Base-by-base conservation (phyloP, 2,329 filamentous ascomycete genomes). In the Alternaria panax region DNA sequence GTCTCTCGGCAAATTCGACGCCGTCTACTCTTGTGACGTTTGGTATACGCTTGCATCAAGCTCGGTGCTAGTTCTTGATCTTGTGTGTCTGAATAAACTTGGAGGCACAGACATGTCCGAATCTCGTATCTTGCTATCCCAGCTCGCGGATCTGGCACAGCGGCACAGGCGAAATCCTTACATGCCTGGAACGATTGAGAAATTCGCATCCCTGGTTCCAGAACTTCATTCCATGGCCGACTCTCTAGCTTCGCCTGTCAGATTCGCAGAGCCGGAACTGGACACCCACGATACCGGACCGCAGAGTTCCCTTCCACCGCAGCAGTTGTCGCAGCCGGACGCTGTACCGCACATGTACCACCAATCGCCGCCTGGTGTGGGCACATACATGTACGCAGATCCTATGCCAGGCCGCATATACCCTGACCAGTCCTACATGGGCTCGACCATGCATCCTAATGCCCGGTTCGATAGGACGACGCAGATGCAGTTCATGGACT, bases 1-100 rank as follows among this genome's bases (percentile, higher is more conserved):
- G n/a, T 51, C 70, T 3, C 71, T 77, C 40, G 69, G 70, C 5
- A 76, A 75, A 40, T 79, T 81, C 50, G 77, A 81, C 59, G 66
- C 75, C n/a, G 72, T 78, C 16, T 76, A 75, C 2, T 79, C 77
- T 75, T 79, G 75, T 67, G 80, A 82, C 50, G 66, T 78, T 5
- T 82, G 78, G 72, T 80, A 78, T 41, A 66, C 76, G 3, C 73
- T 80, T 41, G 65, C 77, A 16, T 74, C 78, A 1, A 74, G 73
- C 42, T 75, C 80, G 8, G 67, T 76, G 1, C 72, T 81, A 1
- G 75, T 80, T 2, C 72, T 81, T 5, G 75, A 79, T 40, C 67
- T 81, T 7, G 71, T 73, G 47, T 80, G 68, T 46, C 51, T 68
- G 27, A 65, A 70, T 38, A 69, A 69, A 22, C 54, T 62, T 1